Conservation (phyloP, 148 eudicot species). For the Persicaria maculosa region DNA sequence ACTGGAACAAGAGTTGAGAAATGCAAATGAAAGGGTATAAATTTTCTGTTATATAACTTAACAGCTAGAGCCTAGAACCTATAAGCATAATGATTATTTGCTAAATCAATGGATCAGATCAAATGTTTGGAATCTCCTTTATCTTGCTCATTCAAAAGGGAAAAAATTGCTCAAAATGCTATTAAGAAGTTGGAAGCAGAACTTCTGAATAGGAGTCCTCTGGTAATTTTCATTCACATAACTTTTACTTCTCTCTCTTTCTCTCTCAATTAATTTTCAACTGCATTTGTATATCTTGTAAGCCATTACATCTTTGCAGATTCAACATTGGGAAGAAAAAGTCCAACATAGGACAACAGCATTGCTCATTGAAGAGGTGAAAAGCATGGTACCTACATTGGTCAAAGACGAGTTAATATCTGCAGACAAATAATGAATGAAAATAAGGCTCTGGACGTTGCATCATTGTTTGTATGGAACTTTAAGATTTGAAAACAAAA, state of each 20-base stretch:
- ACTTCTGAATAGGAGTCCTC: slow-evolving; percentile 29
- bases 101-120: slow-evolving; percentile 23
- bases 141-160: slow-evolving; percentile 36
- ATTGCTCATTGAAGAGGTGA: slow-evolving; percentile 28
- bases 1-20: slow-evolving; percentile 3
- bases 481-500: background rate
- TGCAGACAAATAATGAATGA: slow-evolving; percentile 32
- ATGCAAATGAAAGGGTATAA: slow-evolving; percentile 29
- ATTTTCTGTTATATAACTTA: background rate
- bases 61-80: background rate
- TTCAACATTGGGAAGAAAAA: slow-evolving; percentile 41
- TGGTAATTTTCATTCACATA: slow-evolving; percentile 24
- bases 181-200: slow-evolving; percentile 35
- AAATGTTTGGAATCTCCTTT: slow-evolving; percentile 31
- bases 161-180: slow-evolving; percentile 37
- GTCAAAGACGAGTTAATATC: slow-evolving; percentile 25
- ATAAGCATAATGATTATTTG: background rate
- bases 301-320: slow-evolving; percentile 21
- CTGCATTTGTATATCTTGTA: background rate
- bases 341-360: slow-evolving; percentile 24
- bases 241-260: background rate
- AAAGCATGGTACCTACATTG: slow-evolving; percentile 26
- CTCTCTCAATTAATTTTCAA: background rate
- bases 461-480: background rate
- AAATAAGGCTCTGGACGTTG: slow-evolving; percentile 17